Conservation (phyloP, 768 basidiomycete genomes). For the Termitomyces sp. region DNA sequence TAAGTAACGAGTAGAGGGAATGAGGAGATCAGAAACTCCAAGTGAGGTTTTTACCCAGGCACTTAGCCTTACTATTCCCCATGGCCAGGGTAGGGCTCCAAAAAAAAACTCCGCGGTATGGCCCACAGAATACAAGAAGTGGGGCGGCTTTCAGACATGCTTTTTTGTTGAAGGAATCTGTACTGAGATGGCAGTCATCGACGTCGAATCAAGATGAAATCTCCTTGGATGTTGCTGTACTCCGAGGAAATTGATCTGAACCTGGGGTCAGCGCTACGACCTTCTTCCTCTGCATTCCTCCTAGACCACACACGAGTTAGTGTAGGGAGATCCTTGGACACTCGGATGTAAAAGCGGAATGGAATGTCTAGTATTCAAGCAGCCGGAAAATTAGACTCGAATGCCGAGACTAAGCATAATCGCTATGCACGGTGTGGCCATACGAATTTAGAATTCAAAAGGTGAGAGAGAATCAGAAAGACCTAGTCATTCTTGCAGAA, state of each 20-base stretch:
- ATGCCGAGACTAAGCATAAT: no score
- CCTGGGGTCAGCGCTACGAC: not conserved
- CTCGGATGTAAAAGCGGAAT: no score
- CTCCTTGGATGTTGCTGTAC: conserved; percentile 4
- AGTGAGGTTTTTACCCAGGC: not conserved
- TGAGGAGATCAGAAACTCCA: not conserved
- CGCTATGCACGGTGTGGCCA: no score
- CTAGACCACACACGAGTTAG: not conserved
- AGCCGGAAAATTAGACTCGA: no score
- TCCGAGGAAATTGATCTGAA: conserved; percentile 10
- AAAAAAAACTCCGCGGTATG: not conserved
- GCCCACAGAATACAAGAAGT: not conserved
- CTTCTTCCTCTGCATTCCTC: not conserved
- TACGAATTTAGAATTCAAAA: no score
- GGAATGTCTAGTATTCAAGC: no score
- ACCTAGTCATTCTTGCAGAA: no score
- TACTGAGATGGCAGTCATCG: conserved; percentile 1
- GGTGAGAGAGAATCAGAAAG: no score
- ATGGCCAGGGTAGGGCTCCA: not conserved
- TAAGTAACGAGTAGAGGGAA: not conserved
- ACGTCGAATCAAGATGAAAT: conserved; percentile 4
- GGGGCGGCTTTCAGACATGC: conserved; percentile 5
- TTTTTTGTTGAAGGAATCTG: conserved; percentile 10
- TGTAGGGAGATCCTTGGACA: no score
- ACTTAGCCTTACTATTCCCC: not conserved